Conservation (phyloP, 2,329 filamentous ascomycete genomes). For the Apiospora pterosperma region DNA sequence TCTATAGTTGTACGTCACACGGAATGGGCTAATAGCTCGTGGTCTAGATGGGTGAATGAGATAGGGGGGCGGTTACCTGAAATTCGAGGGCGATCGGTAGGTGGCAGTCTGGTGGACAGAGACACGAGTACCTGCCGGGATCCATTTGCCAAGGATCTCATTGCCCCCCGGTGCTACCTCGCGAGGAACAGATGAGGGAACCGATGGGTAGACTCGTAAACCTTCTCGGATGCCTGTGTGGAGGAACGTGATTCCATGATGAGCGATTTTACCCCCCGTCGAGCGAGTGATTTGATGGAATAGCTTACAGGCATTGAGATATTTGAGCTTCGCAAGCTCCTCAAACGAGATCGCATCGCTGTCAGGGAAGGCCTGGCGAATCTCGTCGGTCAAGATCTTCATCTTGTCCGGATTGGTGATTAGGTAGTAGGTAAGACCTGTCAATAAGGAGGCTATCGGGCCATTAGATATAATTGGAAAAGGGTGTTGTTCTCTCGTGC, state of each 20-base stretch:
- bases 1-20: too few relatives aligned
- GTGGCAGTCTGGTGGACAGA: constrained; percentile 14
- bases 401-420: constrained; percentile 19
- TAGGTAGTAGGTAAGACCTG: constrained; percentile 19
- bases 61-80: constrained; percentile 5
- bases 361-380: constrained; percentile 19
- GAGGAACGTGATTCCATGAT: neutral
- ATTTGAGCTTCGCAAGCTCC: constrained; percentile 16
- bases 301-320: constrained; percentile 19
- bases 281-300: neutral
- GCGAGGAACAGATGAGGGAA: constrained; percentile 12
- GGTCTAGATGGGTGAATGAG: neutral
- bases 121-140: neutral
- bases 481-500: neutral
- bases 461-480: neutral
- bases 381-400: constrained; percentile 18
- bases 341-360: constrained; percentile 24
- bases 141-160: neutral
- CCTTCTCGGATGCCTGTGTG: constrained; percentile 8
- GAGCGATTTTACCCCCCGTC: too few relatives aligned
- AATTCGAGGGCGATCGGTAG: constrained; percentile 13
- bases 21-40: neutral
- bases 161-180: neutral
- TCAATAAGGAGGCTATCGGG: constrained; percentile 19
- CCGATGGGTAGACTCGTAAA: constrained; percentile 14